Conservation (phyloP, 2,329 filamentous ascomycete species). For the Aureobasidium namibiae region DNA sequence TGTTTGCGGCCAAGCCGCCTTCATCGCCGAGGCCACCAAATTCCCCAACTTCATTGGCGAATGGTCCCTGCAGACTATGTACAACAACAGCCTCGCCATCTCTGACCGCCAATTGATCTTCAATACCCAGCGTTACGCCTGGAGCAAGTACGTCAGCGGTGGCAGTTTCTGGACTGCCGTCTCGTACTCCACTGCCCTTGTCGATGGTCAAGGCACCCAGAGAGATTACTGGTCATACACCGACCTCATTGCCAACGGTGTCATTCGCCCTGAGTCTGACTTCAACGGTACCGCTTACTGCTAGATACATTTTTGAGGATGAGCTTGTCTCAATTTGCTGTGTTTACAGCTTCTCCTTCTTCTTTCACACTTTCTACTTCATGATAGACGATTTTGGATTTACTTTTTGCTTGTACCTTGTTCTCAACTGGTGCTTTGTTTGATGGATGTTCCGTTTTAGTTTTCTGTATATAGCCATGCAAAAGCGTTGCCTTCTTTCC, state of each 20-base stretch:
- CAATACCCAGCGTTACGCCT: constrained; percentile 28
- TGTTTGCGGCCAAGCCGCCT: constrained; percentile 19
- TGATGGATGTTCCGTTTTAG: background rate
- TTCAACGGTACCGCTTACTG: constrained; percentile 14
- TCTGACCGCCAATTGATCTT: constrained; percentile 21
- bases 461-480: too few relatives aligned
- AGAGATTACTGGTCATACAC: constrained; percentile 17
- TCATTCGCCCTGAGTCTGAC: constrained; percentile 11
- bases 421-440: background rate
- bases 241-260: constrained; percentile 10
- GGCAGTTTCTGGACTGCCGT: constrained; percentile 22
- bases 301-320: background rate
- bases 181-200: constrained; percentile 2
- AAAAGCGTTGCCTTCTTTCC: background rate
- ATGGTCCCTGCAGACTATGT: constrained; percentile 23
- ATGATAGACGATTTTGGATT: background rate
- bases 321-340: background rate
- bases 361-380: background rate
- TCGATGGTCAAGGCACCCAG: constrained; percentile 16
- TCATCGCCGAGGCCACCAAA: constrained; percentile 15
- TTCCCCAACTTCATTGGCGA: constrained; percentile 25
- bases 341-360: background rate
- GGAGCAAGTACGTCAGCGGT: constrained; percentile 25
- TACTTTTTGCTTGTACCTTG: background rate
- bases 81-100: constrained; percentile 25